Evolutionary conservation across 306 rosid species (phyloP), one percentile per base, ranked within the genome.

Genomic region (Fagus sylvatica): DNA sequence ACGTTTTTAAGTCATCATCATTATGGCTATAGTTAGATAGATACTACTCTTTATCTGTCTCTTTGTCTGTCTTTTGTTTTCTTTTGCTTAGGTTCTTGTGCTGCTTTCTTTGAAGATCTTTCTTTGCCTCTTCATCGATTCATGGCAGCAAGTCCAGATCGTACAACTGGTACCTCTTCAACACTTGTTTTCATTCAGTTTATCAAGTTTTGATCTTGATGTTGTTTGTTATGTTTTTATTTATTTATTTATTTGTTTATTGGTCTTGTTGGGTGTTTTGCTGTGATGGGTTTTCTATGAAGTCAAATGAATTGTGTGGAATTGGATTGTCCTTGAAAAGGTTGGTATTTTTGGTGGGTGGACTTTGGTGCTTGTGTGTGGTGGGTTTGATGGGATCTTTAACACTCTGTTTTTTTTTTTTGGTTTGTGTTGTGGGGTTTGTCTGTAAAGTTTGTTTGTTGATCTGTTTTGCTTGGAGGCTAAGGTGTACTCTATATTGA

Each of bases 121-220:
- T 19, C 19, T 76, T 90, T 70, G 79, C 46, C 22, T 2, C 78
- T 73, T 70, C 70, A 62, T 71, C 72, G 83, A 78, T 88, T 85
- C 90, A 91, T 91, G 97, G 97, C 94, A 85, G 91, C 97, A 87
- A 83, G 64, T 71, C 81, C 91, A 51, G 94, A 90, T 90, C 93
- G 82, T 85, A 76, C 89, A 53, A 30, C 84, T 55, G 97, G 97
- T 91, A 84, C 77, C 77, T 82, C 62, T 59, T 16, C 54, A n/a
- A 39, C 61, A 39, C 36, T 22, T 2, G 76, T 51, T 11, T 48
- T 57, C 5, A 42, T 8, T 32, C 46, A 12, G 4, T 43, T 71
- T 76, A 48, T 39, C 12, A 70, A 53, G 28, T 57, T 19, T 48
- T 74, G 67, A 77, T 82, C 78, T 81, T 55, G 62, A 59, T 74